A percentile compares a stretch with the other conserved stretches of the same genome.
Evolutionary conservation across 2,329 filamentous ascomycete genomes (phyloP).

Genomic region (Emergomyces pasteurianus): DNA sequence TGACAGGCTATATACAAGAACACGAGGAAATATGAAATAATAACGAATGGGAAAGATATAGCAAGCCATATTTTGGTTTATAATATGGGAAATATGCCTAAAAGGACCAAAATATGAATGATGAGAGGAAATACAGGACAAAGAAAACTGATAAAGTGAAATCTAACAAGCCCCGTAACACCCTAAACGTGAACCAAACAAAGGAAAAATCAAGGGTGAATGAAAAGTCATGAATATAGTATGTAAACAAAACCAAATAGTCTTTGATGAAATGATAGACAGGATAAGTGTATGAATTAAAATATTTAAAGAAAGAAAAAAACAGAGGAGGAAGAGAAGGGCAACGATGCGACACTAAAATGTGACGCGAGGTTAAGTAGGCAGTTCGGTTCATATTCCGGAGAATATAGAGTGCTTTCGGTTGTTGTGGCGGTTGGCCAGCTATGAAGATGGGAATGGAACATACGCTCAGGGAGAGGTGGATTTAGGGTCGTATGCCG

Average conservation of each 20-base stretch:
- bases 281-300: background rate
- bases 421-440: background rate
- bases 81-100: background rate
- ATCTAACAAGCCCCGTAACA: background rate
- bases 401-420: background rate
- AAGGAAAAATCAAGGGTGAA: background rate
- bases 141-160: background rate
- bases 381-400: background rate
- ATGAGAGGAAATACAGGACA: background rate
- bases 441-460: background rate
- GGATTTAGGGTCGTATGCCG: background rate
- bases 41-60: background rate
- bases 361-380: background rate
- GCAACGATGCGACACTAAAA: background rate
- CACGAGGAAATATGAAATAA: background rate
- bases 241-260: background rate
- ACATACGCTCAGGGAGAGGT: background rate
- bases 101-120: background rate
- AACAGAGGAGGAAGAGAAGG: background rate
- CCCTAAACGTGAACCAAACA: background rate
- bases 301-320: background rate
- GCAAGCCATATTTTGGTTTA: background rate
- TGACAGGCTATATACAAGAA: background rate
- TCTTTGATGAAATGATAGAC: background rate
- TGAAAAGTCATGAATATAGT: background rate